Base-by-base conservation (phyloP, 2,329 filamentous ascomycete genomes). In the Diplodia seriata region DNA sequence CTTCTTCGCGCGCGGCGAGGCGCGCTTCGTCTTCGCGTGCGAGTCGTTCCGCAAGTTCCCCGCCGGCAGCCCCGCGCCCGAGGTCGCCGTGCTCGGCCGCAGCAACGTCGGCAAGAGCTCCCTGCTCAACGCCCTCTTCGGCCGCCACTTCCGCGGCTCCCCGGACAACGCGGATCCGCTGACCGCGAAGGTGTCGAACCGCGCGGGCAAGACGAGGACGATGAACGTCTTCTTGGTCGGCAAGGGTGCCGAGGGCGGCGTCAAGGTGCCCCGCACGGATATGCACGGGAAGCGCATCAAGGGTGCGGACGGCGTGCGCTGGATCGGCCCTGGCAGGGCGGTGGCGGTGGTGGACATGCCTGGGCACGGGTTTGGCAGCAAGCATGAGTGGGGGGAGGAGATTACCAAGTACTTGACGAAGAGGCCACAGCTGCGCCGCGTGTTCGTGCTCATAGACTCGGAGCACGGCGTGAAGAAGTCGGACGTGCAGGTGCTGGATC, bases 31-130 rank as follows among this genome's bases (percentile, higher is more conserved):
- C 67, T 90, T 86, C 82, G 87, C 85, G 3, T 83, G 85, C 7
- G 81, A 83, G 18, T 83, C 85, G 68, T 91, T 91, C 78, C 86
- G 85, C 71, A 80, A 81, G 3, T 85, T 90, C 68, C 85, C 87
- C 8, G 79, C 81, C 67, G 82, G 82, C 9, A 83, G 82, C 0
- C 74, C 81, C 1, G 79, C 85, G 36, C 87, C 87, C 1, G 87
- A 90, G 80, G 84, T 90, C 15, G 86, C 85, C 50, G 90, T 92
- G 74, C 81, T 92, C 4, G 90, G 90, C 20, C 85, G 90, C 56
- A 89, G 86, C 49, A 92, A 92, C 73, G 89, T 90, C 6, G 90
- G 90, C 65, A 92, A 92, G 78, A 88, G 85, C 66, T 86, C 84
- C 1, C 74, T 92, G 4, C 80, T 92, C 31, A 92, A 92, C 74